Evolutionary conservation across 805 yeast genomes (phyloP), one percentile per base, ranked within the genome.

Genomic region (Clavispora santaluciae): DNA sequence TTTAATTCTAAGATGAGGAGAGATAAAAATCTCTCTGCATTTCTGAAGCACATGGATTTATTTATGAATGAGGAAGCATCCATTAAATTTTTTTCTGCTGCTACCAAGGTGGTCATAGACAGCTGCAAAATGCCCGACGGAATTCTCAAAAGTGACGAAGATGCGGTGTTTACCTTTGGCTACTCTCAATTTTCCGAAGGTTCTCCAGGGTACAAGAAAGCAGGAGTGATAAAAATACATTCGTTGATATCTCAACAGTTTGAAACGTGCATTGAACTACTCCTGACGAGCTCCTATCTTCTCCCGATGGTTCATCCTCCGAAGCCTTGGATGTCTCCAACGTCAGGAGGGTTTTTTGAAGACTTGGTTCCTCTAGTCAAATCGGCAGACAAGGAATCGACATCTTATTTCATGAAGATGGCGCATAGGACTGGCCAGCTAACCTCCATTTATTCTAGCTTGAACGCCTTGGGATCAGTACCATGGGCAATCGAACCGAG

Each of bases 221-320:
- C 38, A 11, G 54, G 54, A 1, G 41, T 48, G 11, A 30, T 50
- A 12, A 13, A 34, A n/a, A 34, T 40, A 7, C 48, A 48, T 37
- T 42, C 49, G 3, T 22, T 34, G n/a, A 35, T 50, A 6, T 22
- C 42, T 10, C 39, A 36, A 10, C 40, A 41, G 6, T 40, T 48
- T 36, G 33, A 24, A 4, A 22, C 35, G 15, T 44, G 43, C 37
- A 33, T 28, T 23, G 51, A 46, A 13, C 26, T 44, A 12, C 41
- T 49, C 16, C 45, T 34, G 18, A 12, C 46, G 4, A 45, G 46
- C 15, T 26, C 39, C 6, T 43, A 43, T 18, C 29, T 22, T 23
- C 43, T 68, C 5, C 75, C 75, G 1, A 68, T 70, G 73, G 22
- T 70, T 7, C 45, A 48, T 22, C 66, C 69, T 6, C 73, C 75